Evolutionary conservation across 169 alveolate species (phyloP), one percentile per base, ranked within the genome.

Genomic region (Plasmodium reichenowi): DNA sequence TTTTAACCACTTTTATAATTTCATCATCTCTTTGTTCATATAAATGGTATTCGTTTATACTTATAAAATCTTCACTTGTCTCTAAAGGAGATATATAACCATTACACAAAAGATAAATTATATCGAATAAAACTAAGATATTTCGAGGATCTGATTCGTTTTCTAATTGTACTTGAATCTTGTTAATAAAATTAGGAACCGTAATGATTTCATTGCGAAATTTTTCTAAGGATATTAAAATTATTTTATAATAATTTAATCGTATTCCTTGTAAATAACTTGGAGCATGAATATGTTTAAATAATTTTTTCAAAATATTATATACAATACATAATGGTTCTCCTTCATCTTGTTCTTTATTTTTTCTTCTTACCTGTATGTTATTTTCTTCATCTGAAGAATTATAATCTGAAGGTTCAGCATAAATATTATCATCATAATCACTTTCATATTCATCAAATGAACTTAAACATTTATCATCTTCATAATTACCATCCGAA

Each of bases 111-210:
- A 47, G 45, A 26, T 76, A 71, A 48, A 76, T 76, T 2, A 76
- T 76, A 3, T 76, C 89, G n/a, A 76, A 76, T 20, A 76, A 47
- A 4, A 76, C 63, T 7, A 76, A 48, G 38, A 76, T 76, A 20
- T 76, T 76, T 20, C 89, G 20, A 3, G 89, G 89, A 59, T 76
- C 89, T 4, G 89, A 76, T 68, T 76, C 89, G 29, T 67, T 67
- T 58, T 76, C 89, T 15, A 76, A 59, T 59, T 76, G 89, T 17
- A 76, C 89, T 58, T 76, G 89, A 3, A 76, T 76, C 22, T 76
- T 76, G 26, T 76, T 70, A 6, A 76, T 76, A 68, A 76, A 76
- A 8, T 76, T 76, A 15, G 89, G 56, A 50, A 76, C 54, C 45
- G 54, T 13, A 5, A n/a, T 15, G 38, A 76, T 66, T 59, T 76